Conservation (phyloP, 208 protist genomes). For the Leishmania arabica region DNA sequence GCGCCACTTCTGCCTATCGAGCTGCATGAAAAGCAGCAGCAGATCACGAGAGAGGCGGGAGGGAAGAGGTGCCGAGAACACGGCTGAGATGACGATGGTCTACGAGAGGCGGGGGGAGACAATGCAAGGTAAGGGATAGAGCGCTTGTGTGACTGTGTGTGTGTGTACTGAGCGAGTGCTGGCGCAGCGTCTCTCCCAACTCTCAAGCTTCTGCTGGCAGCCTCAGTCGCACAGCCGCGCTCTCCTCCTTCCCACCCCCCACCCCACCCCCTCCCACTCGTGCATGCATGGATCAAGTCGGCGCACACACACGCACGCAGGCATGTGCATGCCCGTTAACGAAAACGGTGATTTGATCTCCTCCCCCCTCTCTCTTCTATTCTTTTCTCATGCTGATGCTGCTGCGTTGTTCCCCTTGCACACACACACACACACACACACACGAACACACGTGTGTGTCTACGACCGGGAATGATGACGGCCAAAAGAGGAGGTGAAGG, state of each 20-base stretch:
- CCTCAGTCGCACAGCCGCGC: not conserved
- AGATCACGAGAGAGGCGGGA: too few relatives aligned
- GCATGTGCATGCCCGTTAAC: too few relatives aligned
- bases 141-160: not conserved
- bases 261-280: not conserved
- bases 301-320: too few relatives aligned
- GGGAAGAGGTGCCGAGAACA: conserved; percentile 27
- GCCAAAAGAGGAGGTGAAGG: too few relatives aligned
- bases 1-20: too few relatives aligned
- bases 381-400: too few relatives aligned
- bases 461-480: not conserved
- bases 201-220: too few relatives aligned
- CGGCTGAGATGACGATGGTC: conserved; percentile 85
- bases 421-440: not conserved
- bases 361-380: not conserved
- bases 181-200: too few relatives aligned
- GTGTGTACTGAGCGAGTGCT: not conserved
- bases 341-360: not conserved
- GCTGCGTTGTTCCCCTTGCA: too few relatives aligned
- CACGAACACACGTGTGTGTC: not conserved
- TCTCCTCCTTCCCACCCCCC: not conserved
- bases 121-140: not conserved
- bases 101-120: conserved; percentile 59
- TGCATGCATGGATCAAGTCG: not conserved
- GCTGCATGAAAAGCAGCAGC: too few relatives aligned